A percentile compares a stretch with the other conserved stretches of the same genome.
Conservation (phyloP, 192 early-diverging fungal species). For the Coemansia furcata region DNA sequence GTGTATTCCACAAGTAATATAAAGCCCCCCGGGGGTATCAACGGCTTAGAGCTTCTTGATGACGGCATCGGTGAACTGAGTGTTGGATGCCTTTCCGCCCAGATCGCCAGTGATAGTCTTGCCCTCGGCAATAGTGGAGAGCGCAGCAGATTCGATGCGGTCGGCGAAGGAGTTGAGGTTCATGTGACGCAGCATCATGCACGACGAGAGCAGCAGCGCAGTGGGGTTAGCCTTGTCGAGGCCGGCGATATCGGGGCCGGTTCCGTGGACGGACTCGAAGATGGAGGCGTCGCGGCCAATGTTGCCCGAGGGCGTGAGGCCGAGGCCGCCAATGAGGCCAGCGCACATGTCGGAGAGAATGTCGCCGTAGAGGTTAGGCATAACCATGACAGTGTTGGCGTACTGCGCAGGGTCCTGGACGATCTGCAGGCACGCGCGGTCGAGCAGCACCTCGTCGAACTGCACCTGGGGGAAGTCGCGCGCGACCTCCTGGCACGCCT, state of each 20-base stretch:
- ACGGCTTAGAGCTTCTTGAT: conserved; percentile 60
- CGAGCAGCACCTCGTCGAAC: conserved; percentile 89
- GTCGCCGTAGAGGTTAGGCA: conserved; percentile 99
- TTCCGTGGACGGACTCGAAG: conserved; percentile 95
- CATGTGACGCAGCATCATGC: conserved; percentile 99
- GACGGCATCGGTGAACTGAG: conserved; percentile 82
- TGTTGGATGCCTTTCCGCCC: conserved; percentile 80
- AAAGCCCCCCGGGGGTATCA: neutral
- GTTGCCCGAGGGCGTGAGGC: conserved; percentile 97
- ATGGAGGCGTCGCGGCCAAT: conserved; percentile 98
- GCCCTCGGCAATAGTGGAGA: conserved; percentile 93
- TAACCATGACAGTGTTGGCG: conserved; percentile 95
- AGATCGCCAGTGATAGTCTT: conserved; percentile 86
- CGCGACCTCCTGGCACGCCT: conserved; percentile 87
- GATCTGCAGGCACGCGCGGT: conserved; percentile 93
- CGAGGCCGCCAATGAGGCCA: conserved; percentile 97
- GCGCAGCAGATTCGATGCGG: conserved; percentile 85
- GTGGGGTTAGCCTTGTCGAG: conserved; percentile 96
- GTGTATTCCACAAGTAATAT: neutral
- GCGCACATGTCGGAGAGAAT: conserved; percentile 98
- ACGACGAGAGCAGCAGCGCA: conserved; percentile 88
- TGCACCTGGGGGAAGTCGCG: conserved; percentile 88
- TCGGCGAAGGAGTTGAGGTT: conserved; percentile 75
- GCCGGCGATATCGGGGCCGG: conserved; percentile 97
- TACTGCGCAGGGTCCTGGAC: conserved; percentile 91